phyloP scores from a whole-genome alignment of 129 eudicot genomes.

The Tagetes erecta region DNA sequence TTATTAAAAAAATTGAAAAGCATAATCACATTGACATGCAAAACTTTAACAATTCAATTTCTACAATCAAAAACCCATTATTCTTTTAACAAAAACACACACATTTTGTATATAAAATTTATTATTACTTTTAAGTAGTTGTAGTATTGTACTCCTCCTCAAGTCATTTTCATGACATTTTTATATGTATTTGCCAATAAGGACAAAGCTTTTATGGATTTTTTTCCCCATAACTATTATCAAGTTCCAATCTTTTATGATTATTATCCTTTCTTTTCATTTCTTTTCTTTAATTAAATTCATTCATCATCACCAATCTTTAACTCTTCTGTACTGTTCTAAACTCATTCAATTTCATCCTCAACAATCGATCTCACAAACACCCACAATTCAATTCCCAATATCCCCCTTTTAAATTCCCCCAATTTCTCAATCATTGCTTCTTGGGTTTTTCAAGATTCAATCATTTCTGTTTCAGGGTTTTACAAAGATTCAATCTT shows the following conservation, averaged over 20 bases:
- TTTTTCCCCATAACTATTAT: conserved; percentile 20
- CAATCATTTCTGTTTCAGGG: no score
- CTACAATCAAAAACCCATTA: no score
- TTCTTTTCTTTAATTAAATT: not conserved
- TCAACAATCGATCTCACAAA: conserved; percentile 12
- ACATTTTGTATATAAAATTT: no score
- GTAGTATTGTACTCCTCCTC: conserved; percentile 13
- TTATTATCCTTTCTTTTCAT: conserved; percentile 36
- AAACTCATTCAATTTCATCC: conserved; percentile 29
- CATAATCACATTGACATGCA: not conserved
- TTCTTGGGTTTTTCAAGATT: not conserved
- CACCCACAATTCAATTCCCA: conserved; percentile 11
- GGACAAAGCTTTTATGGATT: conserved; percentile 21
- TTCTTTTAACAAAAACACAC: no score
- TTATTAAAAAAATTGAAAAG: not conserved
- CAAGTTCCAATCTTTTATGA: conserved; percentile 3
- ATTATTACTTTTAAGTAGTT: not conserved
- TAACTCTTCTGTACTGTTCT: not conserved
- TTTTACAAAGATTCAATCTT: no score
- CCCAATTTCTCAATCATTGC: conserved; percentile 38
- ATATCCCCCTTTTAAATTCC: conserved; percentile 32
- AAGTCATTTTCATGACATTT: conserved; percentile 29
- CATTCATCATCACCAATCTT: conserved; percentile 17
- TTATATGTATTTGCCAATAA: conserved; percentile 25
- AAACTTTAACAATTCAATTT: not conserved